These are phyloP conservation scores for Trypanosoma platydactyli DNA, from an alignment of 208 protist genomes.

Conservation along the genomic window DNA sequence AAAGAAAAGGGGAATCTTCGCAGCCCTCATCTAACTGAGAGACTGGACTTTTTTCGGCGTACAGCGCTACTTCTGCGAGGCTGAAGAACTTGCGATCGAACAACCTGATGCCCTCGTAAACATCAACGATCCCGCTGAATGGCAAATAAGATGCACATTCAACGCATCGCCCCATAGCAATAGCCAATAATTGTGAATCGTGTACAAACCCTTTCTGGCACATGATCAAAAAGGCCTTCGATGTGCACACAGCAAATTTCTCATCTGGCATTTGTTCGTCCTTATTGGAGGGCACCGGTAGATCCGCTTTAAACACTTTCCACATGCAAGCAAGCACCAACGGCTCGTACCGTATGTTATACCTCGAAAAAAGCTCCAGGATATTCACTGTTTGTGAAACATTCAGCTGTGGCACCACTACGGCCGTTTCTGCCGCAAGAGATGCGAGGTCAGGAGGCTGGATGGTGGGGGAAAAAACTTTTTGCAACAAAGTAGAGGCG, in stretches of 20 bases:
- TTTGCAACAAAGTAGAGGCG: conserved; percentile 12
- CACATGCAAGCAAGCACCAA: conserved; percentile 60
- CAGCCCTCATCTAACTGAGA: neutral
- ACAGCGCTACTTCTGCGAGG: conserved; percentile 57
- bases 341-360: conserved; percentile 62
- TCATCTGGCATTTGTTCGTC: neutral
- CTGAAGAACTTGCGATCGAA: conserved; percentile 66
- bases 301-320: conserved; percentile 64
- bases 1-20: conserved; percentile 20
- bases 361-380: conserved; percentile 25
- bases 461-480: conserved; percentile 26
- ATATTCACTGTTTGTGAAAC: conserved; percentile 10
- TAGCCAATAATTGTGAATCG: conserved; percentile 62
- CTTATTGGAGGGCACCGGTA: neutral
- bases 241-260: conserved; percentile 45
- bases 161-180: conserved; percentile 69
- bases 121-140: conserved; percentile 39
- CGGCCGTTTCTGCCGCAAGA: conserved; percentile 15
- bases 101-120: conserved; percentile 50
- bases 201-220: conserved; percentile 48
- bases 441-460: conserved; percentile 26
- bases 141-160: conserved; percentile 51
- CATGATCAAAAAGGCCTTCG: conserved; percentile 53
- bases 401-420: conserved; percentile 12
- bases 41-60: conserved; percentile 21